Conservation (phyloP, 2,329 filamentous ascomycete species). For the Neoscytalidium dimidiatum region DNA sequence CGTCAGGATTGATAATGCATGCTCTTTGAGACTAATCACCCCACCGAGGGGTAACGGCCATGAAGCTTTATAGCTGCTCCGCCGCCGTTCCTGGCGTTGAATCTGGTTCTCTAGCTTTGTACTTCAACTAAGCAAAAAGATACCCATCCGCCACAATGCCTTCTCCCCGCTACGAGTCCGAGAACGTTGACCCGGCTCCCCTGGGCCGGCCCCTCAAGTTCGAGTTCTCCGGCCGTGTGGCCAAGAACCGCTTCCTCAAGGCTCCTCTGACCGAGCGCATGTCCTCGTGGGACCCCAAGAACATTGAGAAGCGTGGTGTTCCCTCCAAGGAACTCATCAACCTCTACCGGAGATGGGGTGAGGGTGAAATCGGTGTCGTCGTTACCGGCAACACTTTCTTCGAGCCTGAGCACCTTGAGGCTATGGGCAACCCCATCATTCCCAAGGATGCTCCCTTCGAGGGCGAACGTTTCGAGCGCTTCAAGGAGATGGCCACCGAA, state of each 20-base stretch:
- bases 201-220: slow-evolving; percentile 48
- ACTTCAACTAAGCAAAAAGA: not conserved
- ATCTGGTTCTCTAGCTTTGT: slow-evolving; percentile 1
- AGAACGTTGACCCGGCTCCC: slow-evolving; percentile 42
- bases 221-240: slow-evolving; percentile 54
- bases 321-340: slow-evolving; percentile 59
- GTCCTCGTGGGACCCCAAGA: slow-evolving; percentile 60
- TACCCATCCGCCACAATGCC: not conserved
- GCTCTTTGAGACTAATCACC: slow-evolving; percentile 3
- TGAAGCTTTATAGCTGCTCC: slow-evolving; percentile 4
- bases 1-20: slow-evolving; percentile 9
- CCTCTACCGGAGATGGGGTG: slow-evolving; percentile 57
- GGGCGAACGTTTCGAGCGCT: slow-evolving; percentile 62
- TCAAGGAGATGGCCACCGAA: slow-evolving; percentile 57
- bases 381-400: slow-evolving; percentile 62
- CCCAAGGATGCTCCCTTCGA: slow-evolving; percentile 53
- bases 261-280: slow-evolving; percentile 67
- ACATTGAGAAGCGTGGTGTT: slow-evolving; percentile 55
- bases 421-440: slow-evolving; percentile 61
- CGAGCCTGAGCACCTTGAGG: slow-evolving; percentile 52
- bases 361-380: slow-evolving; percentile 49
- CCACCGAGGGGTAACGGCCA: not conserved
- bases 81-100: not conserved
- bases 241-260: slow-evolving; percentile 67
- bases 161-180: slow-evolving; percentile 42